Conservation (phyloP, 306 rosid species). For the Gleditsia sinensis region DNA sequence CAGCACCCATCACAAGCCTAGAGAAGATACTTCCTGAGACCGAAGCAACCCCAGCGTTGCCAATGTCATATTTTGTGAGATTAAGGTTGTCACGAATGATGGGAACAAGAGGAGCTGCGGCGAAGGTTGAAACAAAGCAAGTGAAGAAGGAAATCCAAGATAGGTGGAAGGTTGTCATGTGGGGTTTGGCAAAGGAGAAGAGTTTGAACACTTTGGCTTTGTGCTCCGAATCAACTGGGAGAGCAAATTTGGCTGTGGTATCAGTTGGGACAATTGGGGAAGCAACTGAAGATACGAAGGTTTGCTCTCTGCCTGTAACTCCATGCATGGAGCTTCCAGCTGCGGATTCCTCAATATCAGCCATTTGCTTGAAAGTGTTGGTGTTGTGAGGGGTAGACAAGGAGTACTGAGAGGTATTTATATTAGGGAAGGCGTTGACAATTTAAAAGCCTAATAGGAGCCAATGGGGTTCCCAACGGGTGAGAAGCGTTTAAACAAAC, state of each 20-base stretch:
- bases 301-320: constrained; percentile 80
- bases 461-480: constrained; percentile 35
- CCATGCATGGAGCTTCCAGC: constrained; percentile 99
- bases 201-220: constrained; percentile 74
- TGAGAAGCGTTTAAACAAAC: not conserved
- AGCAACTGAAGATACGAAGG: constrained; percentile 61
- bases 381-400: constrained; percentile 3
- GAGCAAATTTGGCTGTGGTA: constrained; percentile 60
- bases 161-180: constrained; percentile 95
- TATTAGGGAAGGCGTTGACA: constrained; percentile 53
- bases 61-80: constrained; percentile 74
- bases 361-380: constrained; percentile 32
- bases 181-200: constrained; percentile 79
- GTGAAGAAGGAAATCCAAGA: constrained; percentile 95
- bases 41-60: constrained; percentile 90
- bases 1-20: constrained; percentile 79
- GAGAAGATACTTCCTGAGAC: constrained; percentile 87
- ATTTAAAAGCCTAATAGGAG: constrained; percentile 24
- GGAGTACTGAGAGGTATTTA: constrained; percentile 48
- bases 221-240: constrained; percentile 87
- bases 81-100: constrained; percentile 82
- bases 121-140: constrained; percentile 85
- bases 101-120: constrained; percentile 78
- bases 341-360: constrained; percentile 59
- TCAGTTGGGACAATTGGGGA: constrained; percentile 78